Base-by-base conservation (phyloP, 352 stramenopile genomes). In the Globisporangium camurandrum region DNA sequence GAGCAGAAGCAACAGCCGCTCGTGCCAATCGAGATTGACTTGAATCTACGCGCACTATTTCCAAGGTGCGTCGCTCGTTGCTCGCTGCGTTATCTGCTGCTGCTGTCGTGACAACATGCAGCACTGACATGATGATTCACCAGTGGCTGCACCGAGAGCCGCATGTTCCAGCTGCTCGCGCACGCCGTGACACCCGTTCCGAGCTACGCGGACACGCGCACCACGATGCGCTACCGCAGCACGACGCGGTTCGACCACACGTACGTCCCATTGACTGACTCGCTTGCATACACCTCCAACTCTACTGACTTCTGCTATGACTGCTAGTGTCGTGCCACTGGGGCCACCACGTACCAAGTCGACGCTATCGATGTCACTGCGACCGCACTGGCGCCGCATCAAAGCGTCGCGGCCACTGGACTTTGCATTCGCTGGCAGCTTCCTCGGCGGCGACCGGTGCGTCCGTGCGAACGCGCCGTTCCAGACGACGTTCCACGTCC, bases 381-480 rank as follows among this genome's bases (percentile, higher is more conserved):
- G 8, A n/a, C 46, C 30, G 26, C 34, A 26, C 23, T 26, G 27
- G 12, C 44, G 44, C 54, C 2, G 36, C 16, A 6, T 3, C 16
- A 11, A 12, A 10, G 23, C 17, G 36, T 12, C 48, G 56, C 31
- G 51, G 27, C 0, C 65, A 56, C 34, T 53, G 17, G 64, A 83
- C 42, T 78, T 90, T 62, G 67, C 76, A 20, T 76, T 82, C 30
- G 52, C 66, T 8, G 79, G 79, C 1, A 44, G 43, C 4, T 63
- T 71, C 26, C 55, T 87, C 0, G 79, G 79, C 9, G 69, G 75
- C 36, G 73, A 93, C 43, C 73, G 79, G 24, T 79, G 66, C 19
- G 75, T 91, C 27, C 75, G 79, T 4, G 51, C 76, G 2, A 91
- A 93, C 44, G 63, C 74, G 22, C 73, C 82, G 17, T 88, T 90